Evolutionary conservation across 2,329 filamentous ascomycete genomes (phyloP).

Genomic region (Ascosphaera apis): DNA sequence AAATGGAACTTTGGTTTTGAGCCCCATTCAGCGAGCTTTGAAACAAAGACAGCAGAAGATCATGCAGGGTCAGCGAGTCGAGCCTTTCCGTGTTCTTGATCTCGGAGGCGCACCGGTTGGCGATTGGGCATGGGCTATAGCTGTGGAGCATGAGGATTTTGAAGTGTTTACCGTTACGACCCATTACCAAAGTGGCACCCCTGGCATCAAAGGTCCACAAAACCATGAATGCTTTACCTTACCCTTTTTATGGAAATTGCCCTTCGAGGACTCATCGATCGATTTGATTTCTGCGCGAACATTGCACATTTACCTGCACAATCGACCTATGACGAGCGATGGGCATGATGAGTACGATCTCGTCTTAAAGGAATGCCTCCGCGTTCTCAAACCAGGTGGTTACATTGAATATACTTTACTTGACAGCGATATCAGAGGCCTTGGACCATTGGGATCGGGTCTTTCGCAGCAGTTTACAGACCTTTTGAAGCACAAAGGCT

Average conservation of each 20-base stretch:
- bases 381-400: conserved; percentile 78
- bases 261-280: conserved; percentile 69
- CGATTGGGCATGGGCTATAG: conserved; percentile 92
- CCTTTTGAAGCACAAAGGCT: conserved; percentile 68
- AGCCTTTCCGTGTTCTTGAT: conserved; percentile 50
- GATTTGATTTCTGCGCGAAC: conserved; percentile 79
- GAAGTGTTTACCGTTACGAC: conserved; percentile 76
- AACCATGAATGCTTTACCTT: conserved; percentile 77
- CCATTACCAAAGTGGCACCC: conserved; percentile 48
- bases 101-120: conserved; percentile 65
- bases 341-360: conserved; percentile 63
- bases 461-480: conserved; percentile 84
- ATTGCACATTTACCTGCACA: conserved; percentile 62
- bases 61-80: background rate
- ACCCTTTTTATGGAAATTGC: conserved; percentile 52
- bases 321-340: conserved; percentile 27
- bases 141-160: conserved; percentile 60
- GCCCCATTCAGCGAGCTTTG: conserved; percentile 12
- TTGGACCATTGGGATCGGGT: conserved; percentile 55
- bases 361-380: conserved; percentile 65
- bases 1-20: conserved; percentile 35
- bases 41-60: background rate
- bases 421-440: conserved; percentile 73
- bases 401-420: conserved; percentile 79
- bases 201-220: conserved; percentile 54